These are phyloP conservation scores for Sporothrix brasiliensis DNA, from an alignment of 2,329 filamentous ascomycete genomes.

Conservation along the genomic window DNA sequence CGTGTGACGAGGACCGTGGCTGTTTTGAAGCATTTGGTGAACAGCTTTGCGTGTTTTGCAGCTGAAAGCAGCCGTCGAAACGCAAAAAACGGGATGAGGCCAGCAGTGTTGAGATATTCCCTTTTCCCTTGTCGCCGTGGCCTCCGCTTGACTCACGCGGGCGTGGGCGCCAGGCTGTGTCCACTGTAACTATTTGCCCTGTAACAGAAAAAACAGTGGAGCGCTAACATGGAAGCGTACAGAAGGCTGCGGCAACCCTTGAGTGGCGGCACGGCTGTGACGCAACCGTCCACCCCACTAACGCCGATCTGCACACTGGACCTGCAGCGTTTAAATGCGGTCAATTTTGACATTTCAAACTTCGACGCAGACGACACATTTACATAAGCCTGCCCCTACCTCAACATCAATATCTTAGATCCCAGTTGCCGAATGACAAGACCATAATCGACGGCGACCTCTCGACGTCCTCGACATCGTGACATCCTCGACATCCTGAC, in stretches of 20 bases:
- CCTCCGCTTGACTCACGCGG: slow-evolving; percentile 22
- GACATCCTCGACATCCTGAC: background rate
- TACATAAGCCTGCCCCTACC: background rate
- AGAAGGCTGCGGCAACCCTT: slow-evolving; percentile 8
- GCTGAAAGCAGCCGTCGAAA: too few species aligned
- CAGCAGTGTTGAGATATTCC: too few species aligned
- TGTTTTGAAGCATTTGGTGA: background rate
- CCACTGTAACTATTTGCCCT: background rate
- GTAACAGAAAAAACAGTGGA: background rate
- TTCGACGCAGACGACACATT: background rate
- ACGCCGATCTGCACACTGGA: slow-evolving; percentile 14
- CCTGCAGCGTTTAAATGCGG: background rate
- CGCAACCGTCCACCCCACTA: slow-evolving; percentile 19
- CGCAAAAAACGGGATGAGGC: too few species aligned
- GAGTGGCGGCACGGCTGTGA: slow-evolving; percentile 21
- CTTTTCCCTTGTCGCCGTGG: background rate
- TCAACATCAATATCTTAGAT: background rate
- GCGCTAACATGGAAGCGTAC: slow-evolving; percentile 16
- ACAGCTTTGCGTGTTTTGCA: too few species aligned
- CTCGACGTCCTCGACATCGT: background rate
- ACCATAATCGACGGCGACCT: too few species aligned
- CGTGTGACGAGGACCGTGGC: too few species aligned
- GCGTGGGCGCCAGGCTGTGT: slow-evolving; percentile 14
- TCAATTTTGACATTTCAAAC: background rate
- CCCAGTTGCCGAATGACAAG: background rate